Conservation (phyloP, 2,329 filamentous ascomycete species). For the Calonectria leucothoes region DNA sequence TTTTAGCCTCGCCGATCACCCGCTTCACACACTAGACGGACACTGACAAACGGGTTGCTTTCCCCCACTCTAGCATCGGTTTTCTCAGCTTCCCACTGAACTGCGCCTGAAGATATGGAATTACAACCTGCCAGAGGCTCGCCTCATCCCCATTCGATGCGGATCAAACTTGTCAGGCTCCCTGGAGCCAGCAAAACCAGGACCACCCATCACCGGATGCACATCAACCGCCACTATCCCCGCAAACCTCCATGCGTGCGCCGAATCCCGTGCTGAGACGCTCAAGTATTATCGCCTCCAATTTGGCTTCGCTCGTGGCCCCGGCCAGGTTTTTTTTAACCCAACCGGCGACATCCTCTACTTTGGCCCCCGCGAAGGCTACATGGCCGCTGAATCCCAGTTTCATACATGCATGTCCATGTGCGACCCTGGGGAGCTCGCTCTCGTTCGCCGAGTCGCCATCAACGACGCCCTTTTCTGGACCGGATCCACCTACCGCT, state of each 20-base stretch:
- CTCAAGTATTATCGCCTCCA: conserved; percentile 53
- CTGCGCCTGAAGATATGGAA: conserved; percentile 61
- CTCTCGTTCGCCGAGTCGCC: conserved; percentile 54
- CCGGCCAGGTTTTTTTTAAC: conserved; percentile 57
- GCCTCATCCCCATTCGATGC: conserved; percentile 58
- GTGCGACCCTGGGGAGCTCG: conserved; percentile 54
- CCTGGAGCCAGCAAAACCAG: conserved; percentile 11
- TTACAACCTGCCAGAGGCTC: conserved; percentile 54
- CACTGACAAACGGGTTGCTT: conserved; percentile 19
- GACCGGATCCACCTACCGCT: conserved; percentile 49
- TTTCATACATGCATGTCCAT: conserved; percentile 58
- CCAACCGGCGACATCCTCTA: conserved; percentile 57
- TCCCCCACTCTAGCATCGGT: conserved; percentile 49
- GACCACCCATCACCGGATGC: conserved; percentile 47
- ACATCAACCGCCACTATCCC: conserved; percentile 56
- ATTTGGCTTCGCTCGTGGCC: conserved; percentile 56
- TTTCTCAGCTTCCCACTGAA: conserved; percentile 57
- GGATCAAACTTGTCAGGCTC: conserved; percentile 46
- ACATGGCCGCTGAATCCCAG: conserved; percentile 58
- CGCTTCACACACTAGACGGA: conserved; percentile 8
- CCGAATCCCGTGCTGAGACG: conserved; percentile 59
- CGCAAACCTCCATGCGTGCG: conserved; percentile 57
- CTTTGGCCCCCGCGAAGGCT: conserved; percentile 58
- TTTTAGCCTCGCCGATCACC: conserved; percentile 27
- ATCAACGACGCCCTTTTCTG: conserved; percentile 59